Percentiles rank a stretch among this genome's conserved stretches.
These are phyloP conservation scores for Botrytis deweyae DNA, from an alignment of 2,329 filamentous ascomycete genomes.

Conservation along the genomic window DNA sequence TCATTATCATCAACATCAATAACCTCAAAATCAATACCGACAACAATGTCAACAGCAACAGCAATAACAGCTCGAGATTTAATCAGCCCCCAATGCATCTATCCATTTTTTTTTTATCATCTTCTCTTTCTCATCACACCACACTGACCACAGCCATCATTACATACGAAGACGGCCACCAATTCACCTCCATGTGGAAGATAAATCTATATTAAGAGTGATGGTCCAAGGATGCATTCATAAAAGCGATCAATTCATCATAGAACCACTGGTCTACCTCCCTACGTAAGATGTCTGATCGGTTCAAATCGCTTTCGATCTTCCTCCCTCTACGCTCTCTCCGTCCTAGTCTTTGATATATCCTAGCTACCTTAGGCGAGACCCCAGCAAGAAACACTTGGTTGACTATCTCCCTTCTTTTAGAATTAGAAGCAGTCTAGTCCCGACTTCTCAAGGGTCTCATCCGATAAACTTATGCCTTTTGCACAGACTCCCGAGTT, in stretches of 20 bases:
- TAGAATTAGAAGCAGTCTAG: background rate
- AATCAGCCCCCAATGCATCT: background rate
- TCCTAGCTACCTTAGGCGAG: background rate
- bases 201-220: background rate
- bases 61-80: background rate
- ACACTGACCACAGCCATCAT: background rate
- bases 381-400: background rate
- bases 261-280: background rate
- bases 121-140: background rate
- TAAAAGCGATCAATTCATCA: background rate
- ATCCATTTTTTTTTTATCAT: background rate
- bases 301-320: background rate
- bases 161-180: background rate
- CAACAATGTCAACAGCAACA: background rate
- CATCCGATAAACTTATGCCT: background rate
- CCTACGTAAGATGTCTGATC: background rate
- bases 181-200: background rate
- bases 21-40: background rate
- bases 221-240: background rate
- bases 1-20: background rate
- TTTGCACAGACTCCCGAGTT: conserved; percentile 16
- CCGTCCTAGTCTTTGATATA: background rate
- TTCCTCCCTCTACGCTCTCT: background rate
- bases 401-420: background rate
- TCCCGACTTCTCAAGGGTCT: background rate